A percentile compares a stretch with the other conserved stretches of the same genome.
Evolutionary conservation across 192 early-diverging fungal species (phyloP).

Genomic region (Tieghemiomyces parasiticus): DNA sequence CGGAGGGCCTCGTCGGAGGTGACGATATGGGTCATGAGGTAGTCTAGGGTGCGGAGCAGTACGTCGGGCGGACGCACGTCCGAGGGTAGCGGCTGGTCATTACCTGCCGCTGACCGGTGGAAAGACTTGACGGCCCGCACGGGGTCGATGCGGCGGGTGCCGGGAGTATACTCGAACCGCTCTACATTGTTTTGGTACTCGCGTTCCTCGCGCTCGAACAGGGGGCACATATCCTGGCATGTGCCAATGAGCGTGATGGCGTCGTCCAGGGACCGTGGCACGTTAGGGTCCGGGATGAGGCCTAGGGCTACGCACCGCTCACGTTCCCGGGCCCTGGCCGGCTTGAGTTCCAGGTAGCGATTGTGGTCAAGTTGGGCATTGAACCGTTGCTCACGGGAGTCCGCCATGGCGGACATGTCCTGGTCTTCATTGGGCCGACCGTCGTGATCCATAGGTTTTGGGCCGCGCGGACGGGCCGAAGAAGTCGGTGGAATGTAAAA

Average conservation of each 20-base stretch:
- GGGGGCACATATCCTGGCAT: conserved; percentile 79
- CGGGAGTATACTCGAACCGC: conserved; percentile 49
- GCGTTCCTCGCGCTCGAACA: conserved; percentile 73
- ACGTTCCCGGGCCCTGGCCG: conserved; percentile 39
- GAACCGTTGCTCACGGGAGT: conserved; percentile 22
- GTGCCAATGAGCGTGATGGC: conserved; percentile 60
- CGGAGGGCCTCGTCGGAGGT: conserved; percentile 32
- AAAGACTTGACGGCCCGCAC: conserved; percentile 65
- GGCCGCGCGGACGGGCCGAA: too few relatives aligned
- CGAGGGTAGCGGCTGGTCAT: conserved; percentile 67
- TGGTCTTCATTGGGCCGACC: too few relatives aligned
- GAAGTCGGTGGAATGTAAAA: too few relatives aligned
- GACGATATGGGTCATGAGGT: conserved; percentile 40
- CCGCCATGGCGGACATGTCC: too few relatives aligned
- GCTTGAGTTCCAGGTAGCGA: conserved; percentile 40
- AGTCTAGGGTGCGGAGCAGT: conserved; percentile 45
- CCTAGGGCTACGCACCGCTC: conserved; percentile 43
- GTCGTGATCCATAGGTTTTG: too few relatives aligned
- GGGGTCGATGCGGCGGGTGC: conserved; percentile 47
- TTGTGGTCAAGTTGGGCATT: conserved; percentile 19
- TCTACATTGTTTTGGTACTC: conserved; percentile 59
- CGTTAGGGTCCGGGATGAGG: conserved; percentile 38
- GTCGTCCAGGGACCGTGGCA: conserved; percentile 36
- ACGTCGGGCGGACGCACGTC: conserved; percentile 73
- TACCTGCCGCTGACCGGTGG: conserved; percentile 70